Evolutionary conservation across 371 early-diverging fungal species (phyloP), one percentile per base, ranked within the genome.

Genomic region (Entomophthora muscae): DNA sequence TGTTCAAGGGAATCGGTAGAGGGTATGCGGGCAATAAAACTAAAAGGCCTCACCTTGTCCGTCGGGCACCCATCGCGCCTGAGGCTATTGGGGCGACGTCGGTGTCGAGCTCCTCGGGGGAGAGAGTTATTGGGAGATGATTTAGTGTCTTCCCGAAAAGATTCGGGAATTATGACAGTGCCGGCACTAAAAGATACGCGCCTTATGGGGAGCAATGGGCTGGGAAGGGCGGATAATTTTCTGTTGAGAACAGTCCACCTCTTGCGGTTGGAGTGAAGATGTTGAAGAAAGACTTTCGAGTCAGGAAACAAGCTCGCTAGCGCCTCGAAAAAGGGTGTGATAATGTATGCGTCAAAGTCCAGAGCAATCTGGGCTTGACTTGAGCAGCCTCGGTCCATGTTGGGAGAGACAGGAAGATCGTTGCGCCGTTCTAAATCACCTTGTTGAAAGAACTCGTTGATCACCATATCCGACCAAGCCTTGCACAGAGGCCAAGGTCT

Each of bases 391-490:
- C 90, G 80, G 69, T 92, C 91, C 90, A 91, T 91, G 70, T 85
- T 89, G 7, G 91, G 90, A 0, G 91, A 89, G 3, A 91, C 73
- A 0, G 88, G 88, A 27, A 94, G 68, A 29, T 77, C 74, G 54
- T 82, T 75, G 3, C 72, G 65, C 69, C 78, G 78, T 68, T 94
- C 95, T 24, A 80, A 69, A 32, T 94, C 91, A 13, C 91, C 91
- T 66, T 94, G 95, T 42, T 76, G 67, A 64, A 88, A 89, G 56
- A 90, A 91, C 69, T 94, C 95, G 62, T 79, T 76, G 12, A 87
- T 82, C 7, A 94, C 86, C 61, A 86, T 66, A 71, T 89, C 84
- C 0, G 90, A 85, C 95, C 95, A 94, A 53, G 76, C 77, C 63
- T 82, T 80, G 68, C 89, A 91, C 52, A 90, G 74, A 0, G 76